Base-by-base conservation (phyloP, 768 basidiomycete genomes). In the Lactarius tabidus region DNA sequence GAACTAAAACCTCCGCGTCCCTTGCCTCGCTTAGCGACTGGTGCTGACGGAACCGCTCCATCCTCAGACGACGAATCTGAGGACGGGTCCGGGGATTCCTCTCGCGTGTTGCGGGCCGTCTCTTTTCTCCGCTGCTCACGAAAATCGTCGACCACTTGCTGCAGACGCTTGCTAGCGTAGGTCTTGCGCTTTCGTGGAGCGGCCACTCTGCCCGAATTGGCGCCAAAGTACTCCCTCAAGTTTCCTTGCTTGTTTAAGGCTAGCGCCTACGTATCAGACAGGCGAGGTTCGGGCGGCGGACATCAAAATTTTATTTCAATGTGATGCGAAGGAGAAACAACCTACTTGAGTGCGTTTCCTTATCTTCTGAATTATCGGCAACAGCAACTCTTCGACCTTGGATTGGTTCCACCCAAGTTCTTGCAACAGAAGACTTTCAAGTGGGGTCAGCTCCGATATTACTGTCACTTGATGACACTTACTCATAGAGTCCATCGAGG, bases 351-450 rank as follows among this genome's bases (percentile, higher is more conserved):
- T 83, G 29, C 93, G 89, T 71, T 88, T 88, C 67, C 85, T 89
- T 80, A 96, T 89, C 70, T 85, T 90, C 70, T 91, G 93, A 52
- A 98, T 91, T 71, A 97, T 93, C 18, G 95, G 95, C 53, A 93
- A 77, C n/a, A 98, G 78, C 33, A 94, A 81, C 57, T 96, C 93
- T 71, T 97, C 93, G 0, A 93, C 92, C 77, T 96, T 97, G 26
- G 74, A 74, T 69, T 88, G 83, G 17, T 80, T 77, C 95, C 95
- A 98, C 15, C 87, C 83, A 12, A 98, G 81, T 71, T 97, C 95
- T 59, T 86, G 81, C 23, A 80, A 79, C 60, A 95, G 77, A 71
- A 90, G 91, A 55, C 90, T 91, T 23, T 70, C 1, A 26, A 28
- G 20, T 55, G 64, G 12, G 59, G 73, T 59, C 73, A 71, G 52